A percentile compares a stretch with the other conserved stretches of the same genome.
phyloP scores from a whole-genome alignment of 2,329 filamentous ascomycete species.

The Fusarium sp. region DNA sequence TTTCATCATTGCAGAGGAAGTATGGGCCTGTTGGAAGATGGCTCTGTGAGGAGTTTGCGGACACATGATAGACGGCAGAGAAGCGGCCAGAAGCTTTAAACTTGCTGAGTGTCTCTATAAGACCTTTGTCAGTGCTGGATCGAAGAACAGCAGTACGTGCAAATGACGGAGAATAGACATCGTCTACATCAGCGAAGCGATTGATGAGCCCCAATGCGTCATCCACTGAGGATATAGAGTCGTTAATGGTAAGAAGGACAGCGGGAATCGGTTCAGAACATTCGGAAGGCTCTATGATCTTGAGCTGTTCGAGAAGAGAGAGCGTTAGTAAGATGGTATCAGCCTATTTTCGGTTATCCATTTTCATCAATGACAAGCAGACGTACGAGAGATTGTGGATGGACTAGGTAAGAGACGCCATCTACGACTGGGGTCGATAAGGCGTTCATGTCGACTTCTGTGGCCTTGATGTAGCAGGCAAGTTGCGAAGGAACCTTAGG shows the following conservation, averaged over 20 bases:
- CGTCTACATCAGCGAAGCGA: not conserved
- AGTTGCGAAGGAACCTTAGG: no score
- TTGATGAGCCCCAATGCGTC: not conserved
- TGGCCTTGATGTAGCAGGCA: no score
- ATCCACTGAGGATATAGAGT: fast-evolving
- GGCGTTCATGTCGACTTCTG: no score
- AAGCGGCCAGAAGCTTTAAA: not conserved
- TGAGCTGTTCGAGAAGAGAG: not conserved
- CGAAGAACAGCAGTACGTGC: not conserved
- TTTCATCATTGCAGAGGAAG: not conserved
- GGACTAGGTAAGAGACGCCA: not conserved
- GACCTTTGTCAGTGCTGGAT: no score
- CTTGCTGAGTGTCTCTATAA: fast-evolving
- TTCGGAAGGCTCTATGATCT: fast-evolving
- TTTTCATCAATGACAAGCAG: not conserved
- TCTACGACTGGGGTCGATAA: not conserved
- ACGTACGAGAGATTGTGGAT: not conserved
- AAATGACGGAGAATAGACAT: not conserved
- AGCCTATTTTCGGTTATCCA: not conserved
- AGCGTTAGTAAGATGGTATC: not conserved
- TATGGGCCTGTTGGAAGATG: not conserved
- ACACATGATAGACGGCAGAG: not conserved
- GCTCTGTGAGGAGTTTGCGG: fast-evolving
- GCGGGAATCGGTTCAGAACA: not conserved
- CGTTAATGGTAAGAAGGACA: fast-evolving